Evolutionary conservation across 176 grass and related monocot species (phyloP), one percentile per base, ranked within the genome.

Genomic region (Carex cristatella): DNA sequence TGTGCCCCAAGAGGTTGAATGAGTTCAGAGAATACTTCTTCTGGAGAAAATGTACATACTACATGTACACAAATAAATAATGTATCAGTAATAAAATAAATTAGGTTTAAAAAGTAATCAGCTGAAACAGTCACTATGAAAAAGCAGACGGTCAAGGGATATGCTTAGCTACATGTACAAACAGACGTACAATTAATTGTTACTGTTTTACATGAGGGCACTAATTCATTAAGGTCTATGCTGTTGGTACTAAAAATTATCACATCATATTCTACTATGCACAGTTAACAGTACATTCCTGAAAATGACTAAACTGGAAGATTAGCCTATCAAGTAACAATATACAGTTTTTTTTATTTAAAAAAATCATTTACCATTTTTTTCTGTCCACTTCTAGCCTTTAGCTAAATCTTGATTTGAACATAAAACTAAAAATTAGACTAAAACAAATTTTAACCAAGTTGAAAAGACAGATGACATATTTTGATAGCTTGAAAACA

Each of bases 1-100:
- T 97, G 79, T 97, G 94, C 15, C 87, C 81, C 79, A 97, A 89
- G 55, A 97, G 91, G 82, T 92, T 97, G 88, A 94, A 97, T 30
- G 92, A 97, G 86, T 90, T 91, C 44, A 97, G 83, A 30, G 92
- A 77, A 82, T 97, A 88, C 83, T 94, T 97, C 79, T 79, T 58
- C 79, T 92, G 94, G 64, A 97, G 94, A 70, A 89, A 94, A 84
- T 97, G 92, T 63, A 97, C 79, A 64, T 92, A 94, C 94, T 97
- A 78, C 86, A 88, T 51, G 12, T 23, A 81, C 1, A 42, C 0
- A 85, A 65, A 76, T 67, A 78, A 91, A 63, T 57, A 33, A 79
- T 77, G 23, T 60, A 77, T 82, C 51, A 84, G 70, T 85, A 79
- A 33, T 30, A 8, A 60, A 64, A 48, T 28, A 48, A 79, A 64